phyloP scores from a whole-genome alignment of 768 basidiomycete genomes.

The Kwoniella bestiolae region DNA sequence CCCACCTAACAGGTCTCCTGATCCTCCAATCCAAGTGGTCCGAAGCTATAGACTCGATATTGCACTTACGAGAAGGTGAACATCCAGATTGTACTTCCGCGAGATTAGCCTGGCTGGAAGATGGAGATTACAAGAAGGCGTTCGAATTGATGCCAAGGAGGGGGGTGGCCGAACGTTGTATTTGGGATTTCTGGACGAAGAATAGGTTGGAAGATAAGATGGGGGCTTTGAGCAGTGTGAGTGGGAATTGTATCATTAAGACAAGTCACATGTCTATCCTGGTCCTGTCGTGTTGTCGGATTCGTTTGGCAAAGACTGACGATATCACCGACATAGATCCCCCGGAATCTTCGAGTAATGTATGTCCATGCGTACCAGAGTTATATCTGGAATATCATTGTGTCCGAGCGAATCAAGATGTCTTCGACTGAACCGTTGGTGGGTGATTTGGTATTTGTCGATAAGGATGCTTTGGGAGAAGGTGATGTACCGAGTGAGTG shows the following conservation, averaged over 20 bases:
- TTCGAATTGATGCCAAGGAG: conserved; percentile 83
- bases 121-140: conserved; percentile 78
- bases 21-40: conserved; percentile 90
- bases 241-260: conserved; percentile 18
- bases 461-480: conserved; percentile 53
- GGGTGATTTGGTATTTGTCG: conserved; percentile 88
- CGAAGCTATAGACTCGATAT: conserved; percentile 77
- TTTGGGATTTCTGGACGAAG: conserved; percentile 84
- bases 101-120: conserved; percentile 84
- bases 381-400: conserved; percentile 97
- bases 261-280: no score
- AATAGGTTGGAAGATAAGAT: conserved; percentile 71
- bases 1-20: conserved; percentile 90
- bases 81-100: conserved; percentile 86
- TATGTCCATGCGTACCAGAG: conserved; percentile 99
- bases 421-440: conserved; percentile 71
- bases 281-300: no score
- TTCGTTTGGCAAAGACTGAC: neutral
- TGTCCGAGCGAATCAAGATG: conserved; percentile 84
- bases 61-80: conserved; percentile 83
- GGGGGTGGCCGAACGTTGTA: conserved; percentile 88
- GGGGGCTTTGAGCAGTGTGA: conserved; percentile 82
- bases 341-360: conserved; percentile 91
- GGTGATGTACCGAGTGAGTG: conserved; percentile 32
- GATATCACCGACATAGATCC: conserved; percentile 69